These are phyloP conservation scores for Basidioascus undulatus DNA, from an alignment of 768 basidiomycete genomes.

Conservation along the genomic window DNA sequence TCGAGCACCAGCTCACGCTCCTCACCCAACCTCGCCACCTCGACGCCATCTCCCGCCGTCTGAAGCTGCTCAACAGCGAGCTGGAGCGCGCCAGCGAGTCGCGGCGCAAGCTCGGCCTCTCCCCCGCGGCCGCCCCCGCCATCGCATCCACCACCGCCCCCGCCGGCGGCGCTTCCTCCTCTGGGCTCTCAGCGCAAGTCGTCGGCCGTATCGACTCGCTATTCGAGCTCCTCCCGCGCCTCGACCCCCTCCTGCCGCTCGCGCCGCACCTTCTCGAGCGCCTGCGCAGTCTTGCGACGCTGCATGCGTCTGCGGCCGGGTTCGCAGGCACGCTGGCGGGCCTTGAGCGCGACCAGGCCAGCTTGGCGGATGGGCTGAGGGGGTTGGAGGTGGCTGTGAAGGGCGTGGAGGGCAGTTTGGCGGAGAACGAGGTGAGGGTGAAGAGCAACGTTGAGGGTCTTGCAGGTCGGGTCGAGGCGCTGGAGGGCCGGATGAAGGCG, in stretches of 20 bases:
- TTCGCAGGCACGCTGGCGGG: constrained; percentile 42
- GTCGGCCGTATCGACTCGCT: constrained; percentile 17
- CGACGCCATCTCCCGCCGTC: constrained; percentile 76
- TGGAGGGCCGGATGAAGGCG: constrained; percentile 25
- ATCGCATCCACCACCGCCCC: constrained; percentile 26
- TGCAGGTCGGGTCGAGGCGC: constrained; percentile 30
- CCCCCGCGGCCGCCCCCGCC: constrained; percentile 8
- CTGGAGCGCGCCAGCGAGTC: constrained; percentile 47
- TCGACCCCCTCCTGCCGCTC: constrained; percentile 24
- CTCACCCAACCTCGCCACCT: constrained; percentile 89
- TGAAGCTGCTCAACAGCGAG: constrained; percentile 78
- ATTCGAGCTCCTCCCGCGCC: constrained; percentile 19
- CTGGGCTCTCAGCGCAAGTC: constrained; percentile 9
- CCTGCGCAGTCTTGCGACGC: constrained; percentile 50
- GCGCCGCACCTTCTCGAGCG: constrained; percentile 63
- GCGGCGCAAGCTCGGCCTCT: constrained; percentile 16
- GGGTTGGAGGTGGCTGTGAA: constrained; percentile 35
- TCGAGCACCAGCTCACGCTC: constrained; percentile 63
- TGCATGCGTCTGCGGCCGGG: constrained; percentile 60
- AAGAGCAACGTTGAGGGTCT: constrained; percentile 50
- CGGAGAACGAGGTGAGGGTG: constrained; percentile 43
- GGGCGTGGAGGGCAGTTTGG: constrained; percentile 55
- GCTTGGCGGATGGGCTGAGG: constrained; percentile 46
- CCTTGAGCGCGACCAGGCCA: constrained; percentile 3
- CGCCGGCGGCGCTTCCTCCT: not conserved